Conservation (phyloP, 2,329 filamentous ascomycete genomes). For the Aspergillus sp. region DNA sequence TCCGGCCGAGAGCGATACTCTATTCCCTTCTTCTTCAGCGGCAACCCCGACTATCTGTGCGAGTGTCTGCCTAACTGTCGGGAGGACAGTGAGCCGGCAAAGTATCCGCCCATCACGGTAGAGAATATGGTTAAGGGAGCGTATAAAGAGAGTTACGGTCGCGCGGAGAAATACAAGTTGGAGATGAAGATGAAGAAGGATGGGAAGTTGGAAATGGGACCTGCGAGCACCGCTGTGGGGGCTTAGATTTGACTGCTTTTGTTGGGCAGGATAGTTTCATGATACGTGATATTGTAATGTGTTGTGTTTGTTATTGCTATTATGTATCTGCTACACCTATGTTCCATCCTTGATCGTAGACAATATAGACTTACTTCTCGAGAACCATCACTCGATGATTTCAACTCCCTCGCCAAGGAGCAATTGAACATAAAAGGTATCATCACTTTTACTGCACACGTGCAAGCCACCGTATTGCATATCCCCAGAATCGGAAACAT, state of each 20-base stretch:
- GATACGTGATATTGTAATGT: no score
- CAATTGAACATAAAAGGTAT: no score
- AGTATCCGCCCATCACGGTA: conserved; percentile 45
- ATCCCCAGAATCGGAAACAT: no score
- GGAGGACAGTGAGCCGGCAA: conserved; percentile 34
- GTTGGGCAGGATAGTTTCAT: no score
- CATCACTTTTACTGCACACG: no score
- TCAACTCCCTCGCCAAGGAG: no score
- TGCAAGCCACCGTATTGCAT: no score
- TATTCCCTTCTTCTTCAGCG: conserved; percentile 46
- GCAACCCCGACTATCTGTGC: conserved; percentile 46
- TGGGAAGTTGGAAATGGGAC: conserved; percentile 3
- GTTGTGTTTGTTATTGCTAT: no score
- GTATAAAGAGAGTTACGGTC: conserved; percentile 46
- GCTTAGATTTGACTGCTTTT: conserved; percentile 3
- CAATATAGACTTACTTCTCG: no score
- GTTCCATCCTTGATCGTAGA: no score
- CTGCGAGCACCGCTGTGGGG: conserved; percentile 11
- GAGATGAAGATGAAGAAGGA: conserved; percentile 18
- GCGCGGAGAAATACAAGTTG: conserved; percentile 43
- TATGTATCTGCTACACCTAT: no score
- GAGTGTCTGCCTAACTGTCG: conserved; percentile 45
- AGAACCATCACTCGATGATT: no score
- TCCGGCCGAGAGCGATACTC: conserved; percentile 40
- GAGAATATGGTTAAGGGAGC: conserved; percentile 40